Percentiles rank a stretch among this genome's conserved stretches.
These are phyloP conservation scores for Malus orientalis DNA, from an alignment of 306 rosid genomes.

Conservation along the genomic window DNA sequence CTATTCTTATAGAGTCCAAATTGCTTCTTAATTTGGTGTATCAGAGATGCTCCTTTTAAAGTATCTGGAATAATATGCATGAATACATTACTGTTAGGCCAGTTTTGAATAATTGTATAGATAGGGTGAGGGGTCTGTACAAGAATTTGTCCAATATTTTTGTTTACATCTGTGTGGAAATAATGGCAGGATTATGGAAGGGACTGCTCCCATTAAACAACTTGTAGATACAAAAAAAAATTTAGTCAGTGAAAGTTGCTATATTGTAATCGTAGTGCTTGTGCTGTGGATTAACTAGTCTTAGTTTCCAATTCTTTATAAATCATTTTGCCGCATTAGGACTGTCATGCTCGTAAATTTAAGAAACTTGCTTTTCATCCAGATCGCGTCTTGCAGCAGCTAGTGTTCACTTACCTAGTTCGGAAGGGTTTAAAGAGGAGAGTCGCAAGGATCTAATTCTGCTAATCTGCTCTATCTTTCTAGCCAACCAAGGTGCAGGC, in stretches of 20 bases:
- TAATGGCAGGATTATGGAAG: neutral
- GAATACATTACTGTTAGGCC: neutral
- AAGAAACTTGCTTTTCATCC: constrained; percentile 2
- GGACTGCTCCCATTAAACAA: neutral
- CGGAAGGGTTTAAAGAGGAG: constrained; percentile 38
- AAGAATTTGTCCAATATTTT: neutral
- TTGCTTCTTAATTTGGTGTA: neutral
- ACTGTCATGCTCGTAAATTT: neutral
- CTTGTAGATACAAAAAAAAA: neutral
- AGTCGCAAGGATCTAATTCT: constrained; percentile 49
- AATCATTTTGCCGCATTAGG: neutral
- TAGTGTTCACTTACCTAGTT: constrained; percentile 31
- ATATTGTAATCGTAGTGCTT: neutral
- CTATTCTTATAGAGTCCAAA: neutral
- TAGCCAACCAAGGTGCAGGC: constrained; percentile 80
- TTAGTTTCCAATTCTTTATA: neutral
- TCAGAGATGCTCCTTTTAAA: neutral
- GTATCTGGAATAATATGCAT: neutral
- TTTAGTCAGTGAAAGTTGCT: neutral
- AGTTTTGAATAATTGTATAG: neutral
- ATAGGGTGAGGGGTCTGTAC: neutral
- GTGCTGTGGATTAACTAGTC: neutral
- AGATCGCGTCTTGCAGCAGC: constrained; percentile 54
- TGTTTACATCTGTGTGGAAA: neutral
- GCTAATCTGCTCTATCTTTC: constrained; percentile 73